These are phyloP conservation scores for Zasmidium citrigriseum DNA, from an alignment of 2,329 filamentous ascomycete genomes.

Conservation along the genomic window DNA sequence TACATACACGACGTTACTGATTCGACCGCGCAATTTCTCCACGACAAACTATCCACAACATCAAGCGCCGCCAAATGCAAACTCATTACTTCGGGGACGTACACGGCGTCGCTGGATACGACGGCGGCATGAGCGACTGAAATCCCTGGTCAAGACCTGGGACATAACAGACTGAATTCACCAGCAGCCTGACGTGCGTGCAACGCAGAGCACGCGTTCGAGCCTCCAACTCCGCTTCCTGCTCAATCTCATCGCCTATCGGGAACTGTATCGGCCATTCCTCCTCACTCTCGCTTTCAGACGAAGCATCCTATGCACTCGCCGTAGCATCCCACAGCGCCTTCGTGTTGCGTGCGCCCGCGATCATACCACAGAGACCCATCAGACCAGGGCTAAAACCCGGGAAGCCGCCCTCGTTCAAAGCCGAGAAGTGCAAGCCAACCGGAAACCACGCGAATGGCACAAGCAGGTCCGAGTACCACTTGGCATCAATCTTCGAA, in stretches of 20 bases:
- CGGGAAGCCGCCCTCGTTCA: constrained; percentile 40
- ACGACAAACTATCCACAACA: not conserved
- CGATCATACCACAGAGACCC: constrained; percentile 44
- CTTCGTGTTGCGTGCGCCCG: constrained; percentile 37
- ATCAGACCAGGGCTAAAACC: constrained; percentile 48
- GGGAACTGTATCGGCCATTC: too few relatives aligned
- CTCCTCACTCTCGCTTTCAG: not conserved
- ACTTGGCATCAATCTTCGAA: constrained; percentile 42
- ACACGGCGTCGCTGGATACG: not conserved
- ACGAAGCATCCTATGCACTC: constrained; percentile 14
- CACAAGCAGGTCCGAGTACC: constrained; percentile 46
- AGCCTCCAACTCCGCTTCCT: too few relatives aligned
- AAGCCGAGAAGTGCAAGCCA: constrained; percentile 42
- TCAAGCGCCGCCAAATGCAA: not conserved
- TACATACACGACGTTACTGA: not conserved
- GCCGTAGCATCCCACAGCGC: constrained; percentile 38
- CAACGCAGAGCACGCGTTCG: too few relatives aligned
- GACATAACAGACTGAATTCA: too few relatives aligned
- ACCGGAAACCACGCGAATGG: constrained; percentile 47
- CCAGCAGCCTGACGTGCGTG: too few relatives aligned
- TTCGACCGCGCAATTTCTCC: not conserved
- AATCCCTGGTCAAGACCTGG: not conserved
- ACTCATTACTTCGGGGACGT: not conserved
- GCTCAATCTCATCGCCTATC: not conserved
- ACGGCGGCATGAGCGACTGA: not conserved